These are phyloP conservation scores for Colletotrichum coccodes DNA, from an alignment of 2,329 filamentous ascomycete genomes.

Conservation along the genomic window DNA sequence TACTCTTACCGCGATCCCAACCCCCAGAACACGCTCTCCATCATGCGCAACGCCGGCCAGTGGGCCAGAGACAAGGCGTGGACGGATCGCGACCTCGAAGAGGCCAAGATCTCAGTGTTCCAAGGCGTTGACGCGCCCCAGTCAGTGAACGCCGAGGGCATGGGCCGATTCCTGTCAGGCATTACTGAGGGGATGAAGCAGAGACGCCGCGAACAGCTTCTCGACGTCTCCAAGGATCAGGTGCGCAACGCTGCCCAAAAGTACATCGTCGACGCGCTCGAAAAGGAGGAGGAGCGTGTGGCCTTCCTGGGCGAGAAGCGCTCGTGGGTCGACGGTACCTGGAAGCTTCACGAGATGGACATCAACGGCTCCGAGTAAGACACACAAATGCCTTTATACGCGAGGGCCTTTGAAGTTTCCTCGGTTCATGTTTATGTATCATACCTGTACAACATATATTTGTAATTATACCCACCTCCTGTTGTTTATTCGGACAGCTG, in stretches of 20 bases:
- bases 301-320: slow-evolving; percentile 87
- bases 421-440: slow-evolving; percentile 15
- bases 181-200: slow-evolving; percentile 92
- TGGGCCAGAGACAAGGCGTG: slow-evolving; percentile 87
- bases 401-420: background rate
- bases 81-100: slow-evolving; percentile 87
- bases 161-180: slow-evolving; percentile 85
- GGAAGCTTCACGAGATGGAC: slow-evolving; percentile 83
- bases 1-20: slow-evolving; percentile 98
- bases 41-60: slow-evolving; percentile 83
- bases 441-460: slow-evolving; percentile 25
- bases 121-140: slow-evolving; percentile 90
- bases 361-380: slow-evolving; percentile 55
- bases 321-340: slow-evolving; percentile 78
- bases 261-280: slow-evolving; percentile 78
- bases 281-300: slow-evolving; percentile 68
- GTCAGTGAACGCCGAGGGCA: slow-evolving; percentile 88
- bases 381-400: background rate
- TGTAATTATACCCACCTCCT: slow-evolving; percentile 34
- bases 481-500: background rate
- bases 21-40: slow-evolving; percentile 84
- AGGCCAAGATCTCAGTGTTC: slow-evolving; percentile 96
- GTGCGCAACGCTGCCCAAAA: slow-evolving; percentile 84
- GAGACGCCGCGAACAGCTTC: slow-evolving; percentile 80
- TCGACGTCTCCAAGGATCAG: slow-evolving; percentile 86